Percentiles rank a stretch among this genome's conserved stretches.
Conservation (phyloP, 2,329 filamentous ascomycete species). For the Thermomyces lanuginosus region DNA sequence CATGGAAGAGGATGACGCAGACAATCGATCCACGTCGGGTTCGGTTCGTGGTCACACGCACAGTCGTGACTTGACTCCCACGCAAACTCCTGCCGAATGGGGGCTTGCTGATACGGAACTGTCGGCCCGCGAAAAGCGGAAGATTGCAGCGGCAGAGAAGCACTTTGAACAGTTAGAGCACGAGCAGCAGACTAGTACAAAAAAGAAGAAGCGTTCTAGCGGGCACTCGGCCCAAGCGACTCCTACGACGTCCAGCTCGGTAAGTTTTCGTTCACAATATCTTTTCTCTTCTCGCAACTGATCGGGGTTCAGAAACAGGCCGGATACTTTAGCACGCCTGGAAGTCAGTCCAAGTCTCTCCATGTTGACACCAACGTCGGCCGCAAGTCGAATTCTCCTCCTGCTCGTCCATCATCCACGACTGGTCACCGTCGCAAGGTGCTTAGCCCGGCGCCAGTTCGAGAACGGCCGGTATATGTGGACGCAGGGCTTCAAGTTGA, state of each 20-base stretch:
- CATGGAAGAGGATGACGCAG: conserved; percentile 39
- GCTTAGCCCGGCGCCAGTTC: too few relatives aligned
- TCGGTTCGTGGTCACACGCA: conserved; percentile 39
- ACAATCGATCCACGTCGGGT: conserved; percentile 37
- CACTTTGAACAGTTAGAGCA: conserved; percentile 45
- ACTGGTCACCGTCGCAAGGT: too few relatives aligned
- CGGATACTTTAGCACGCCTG: too few relatives aligned
- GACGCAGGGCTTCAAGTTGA: conserved; percentile 27
- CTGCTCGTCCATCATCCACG: conserved; percentile 15
- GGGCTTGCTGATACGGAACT: conserved; percentile 33
- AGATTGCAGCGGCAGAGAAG: conserved; percentile 46
- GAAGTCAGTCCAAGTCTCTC: conserved; percentile 14
- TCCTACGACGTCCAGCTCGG: conserved; percentile 20
- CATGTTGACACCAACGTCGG: conserved; percentile 14
- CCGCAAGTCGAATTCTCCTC: conserved; percentile 22
- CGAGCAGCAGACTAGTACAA: conserved; percentile 35
- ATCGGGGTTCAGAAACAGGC: conserved; percentile 24
- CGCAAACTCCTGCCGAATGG: conserved; percentile 34
- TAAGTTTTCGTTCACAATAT: conserved; percentile 4
- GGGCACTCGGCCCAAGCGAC: conserved; percentile 38
- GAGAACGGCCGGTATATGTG: conserved; percentile 22
- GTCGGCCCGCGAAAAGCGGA: conserved; percentile 46
- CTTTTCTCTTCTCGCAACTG: conserved; percentile 2
- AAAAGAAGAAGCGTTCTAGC: conserved; percentile 41
- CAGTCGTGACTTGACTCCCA: conserved; percentile 47